Percentiles rank a stretch among this genome's conserved stretches.
Conservation (phyloP, 208 protist genomes). For the Wallacemonas rigidus region DNA sequence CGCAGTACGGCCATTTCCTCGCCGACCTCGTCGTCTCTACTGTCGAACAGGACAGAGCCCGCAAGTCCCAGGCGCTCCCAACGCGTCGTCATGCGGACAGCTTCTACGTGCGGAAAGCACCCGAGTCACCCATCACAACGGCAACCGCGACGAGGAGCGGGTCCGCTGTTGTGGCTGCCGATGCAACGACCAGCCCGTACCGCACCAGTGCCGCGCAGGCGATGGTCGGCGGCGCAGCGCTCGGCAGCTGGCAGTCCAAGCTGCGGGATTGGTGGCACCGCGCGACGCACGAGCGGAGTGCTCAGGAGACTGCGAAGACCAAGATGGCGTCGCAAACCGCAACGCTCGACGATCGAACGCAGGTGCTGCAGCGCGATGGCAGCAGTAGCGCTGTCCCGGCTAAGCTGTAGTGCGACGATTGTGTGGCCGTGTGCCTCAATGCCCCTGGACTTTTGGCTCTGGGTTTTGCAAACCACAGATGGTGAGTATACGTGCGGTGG, state of each 20-base stretch:
- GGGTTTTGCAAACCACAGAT: no score
- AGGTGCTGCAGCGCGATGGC: slow-evolving; percentile 20
- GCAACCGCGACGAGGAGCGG: neutral
- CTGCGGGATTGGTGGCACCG: slow-evolving; percentile 14
- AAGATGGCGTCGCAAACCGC: neutral
- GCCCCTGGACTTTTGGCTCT: no score
- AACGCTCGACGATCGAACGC: slow-evolving; percentile 18
- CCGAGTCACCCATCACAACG: neutral
- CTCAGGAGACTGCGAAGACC: neutral
- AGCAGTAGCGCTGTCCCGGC: slow-evolving; percentile 17
- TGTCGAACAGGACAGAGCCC: neutral
- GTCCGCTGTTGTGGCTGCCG: neutral
- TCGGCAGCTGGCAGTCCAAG: slow-evolving; percentile 21
- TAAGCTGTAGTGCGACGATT: neutral
- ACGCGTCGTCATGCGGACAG: neutral
- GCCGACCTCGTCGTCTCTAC: slow-evolving; percentile 35
- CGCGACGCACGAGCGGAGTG: slow-evolving; percentile 2
- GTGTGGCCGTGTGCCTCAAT: neutral
- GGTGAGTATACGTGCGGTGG: neutral
- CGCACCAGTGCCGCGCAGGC: no score
- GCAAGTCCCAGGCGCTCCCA: neutral
- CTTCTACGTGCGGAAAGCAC: slow-evolving; percentile 3
- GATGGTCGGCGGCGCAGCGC: neutral
- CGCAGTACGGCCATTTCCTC: slow-evolving; percentile 30
- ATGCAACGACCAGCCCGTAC: no score